These are phyloP conservation scores for Oryza brachyantha DNA, from an alignment of 176 grass and related monocot genomes.

Conservation along the genomic window DNA sequence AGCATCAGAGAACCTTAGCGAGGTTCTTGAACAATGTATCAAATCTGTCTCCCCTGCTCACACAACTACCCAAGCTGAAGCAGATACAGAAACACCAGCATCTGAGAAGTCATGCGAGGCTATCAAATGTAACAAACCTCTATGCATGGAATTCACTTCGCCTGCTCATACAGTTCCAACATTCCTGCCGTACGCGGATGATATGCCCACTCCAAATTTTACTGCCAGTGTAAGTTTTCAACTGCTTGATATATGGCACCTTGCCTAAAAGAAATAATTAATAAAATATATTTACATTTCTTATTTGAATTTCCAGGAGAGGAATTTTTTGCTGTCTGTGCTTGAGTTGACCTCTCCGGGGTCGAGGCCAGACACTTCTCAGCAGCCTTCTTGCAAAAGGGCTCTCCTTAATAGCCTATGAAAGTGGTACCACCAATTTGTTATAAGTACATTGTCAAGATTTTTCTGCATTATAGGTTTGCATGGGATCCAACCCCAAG, in stretches of 20 bases:
- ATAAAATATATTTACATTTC: constrained; percentile 4
- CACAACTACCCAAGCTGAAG: constrained; percentile 38
- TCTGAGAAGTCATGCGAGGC: constrained; percentile 33
- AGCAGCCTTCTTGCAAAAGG: constrained; percentile 91
- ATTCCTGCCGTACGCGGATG: constrained; percentile 58
- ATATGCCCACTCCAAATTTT: constrained; percentile 79
- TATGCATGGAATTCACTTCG: constrained; percentile 53
- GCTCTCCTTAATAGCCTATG: constrained; percentile 88
- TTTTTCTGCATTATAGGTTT: constrained; percentile 12
- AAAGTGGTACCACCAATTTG: constrained; percentile 8
- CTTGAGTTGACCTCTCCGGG: constrained; percentile 69
- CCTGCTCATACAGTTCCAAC: constrained; percentile 64
- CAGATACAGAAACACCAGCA: constrained; percentile 27
- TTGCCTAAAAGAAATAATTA: background rate
- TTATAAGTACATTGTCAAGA: background rate
- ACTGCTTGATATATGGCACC: background rate
- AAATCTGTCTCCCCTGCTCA: constrained; percentile 57
- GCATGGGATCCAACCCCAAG: constrained; percentile 20
- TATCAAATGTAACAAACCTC: constrained; percentile 7
- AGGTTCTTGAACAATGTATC: constrained; percentile 19
- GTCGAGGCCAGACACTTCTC: constrained; percentile 47
- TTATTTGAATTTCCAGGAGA: constrained; percentile 72
- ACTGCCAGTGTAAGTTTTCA: constrained; percentile 84
- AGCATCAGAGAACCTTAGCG: constrained; percentile 24
- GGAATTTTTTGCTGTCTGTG: constrained; percentile 69